phyloP scores from a whole-genome alignment of 345 rosid species.

The Populus alba region DNA sequence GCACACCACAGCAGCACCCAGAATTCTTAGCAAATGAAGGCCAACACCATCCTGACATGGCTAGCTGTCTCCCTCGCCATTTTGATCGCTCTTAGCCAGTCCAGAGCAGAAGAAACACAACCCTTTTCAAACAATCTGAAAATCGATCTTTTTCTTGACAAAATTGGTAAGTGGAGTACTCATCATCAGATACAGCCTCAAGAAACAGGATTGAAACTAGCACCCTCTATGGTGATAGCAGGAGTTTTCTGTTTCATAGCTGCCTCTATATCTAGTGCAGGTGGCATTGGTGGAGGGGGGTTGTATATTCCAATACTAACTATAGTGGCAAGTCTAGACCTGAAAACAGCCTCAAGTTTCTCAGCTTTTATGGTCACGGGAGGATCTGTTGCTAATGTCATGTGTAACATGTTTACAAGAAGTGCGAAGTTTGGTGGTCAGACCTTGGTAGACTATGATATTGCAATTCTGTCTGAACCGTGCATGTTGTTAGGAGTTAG shows the following conservation, averaged over 20 bases:
- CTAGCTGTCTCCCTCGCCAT: slow-evolving; percentile 25
- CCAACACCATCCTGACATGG: neutral
- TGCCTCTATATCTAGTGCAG: slow-evolving; percentile 81
- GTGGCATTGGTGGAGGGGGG: slow-evolving; percentile 93
- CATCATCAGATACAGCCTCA: slow-evolving; percentile 23
- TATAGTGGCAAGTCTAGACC: slow-evolving; percentile 64
- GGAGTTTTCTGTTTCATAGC: slow-evolving; percentile 65
- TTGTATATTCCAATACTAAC: slow-evolving; percentile 73
- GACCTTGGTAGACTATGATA: slow-evolving; percentile 58
- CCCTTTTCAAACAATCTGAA: slow-evolving; percentile 16
- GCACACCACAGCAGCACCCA: neutral
- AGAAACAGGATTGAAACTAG: slow-evolving; percentile 29
- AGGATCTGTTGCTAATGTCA: slow-evolving; percentile 74
- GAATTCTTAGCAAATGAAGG: slow-evolving; percentile 9
- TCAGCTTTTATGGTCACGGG: slow-evolving; percentile 96
- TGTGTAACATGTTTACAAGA: slow-evolving; percentile 41
- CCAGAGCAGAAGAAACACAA: slow-evolving; percentile 24
- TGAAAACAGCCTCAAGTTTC: slow-evolving; percentile 72
- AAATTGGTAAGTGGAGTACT: slow-evolving; percentile 37
- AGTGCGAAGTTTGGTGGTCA: slow-evolving; percentile 43
- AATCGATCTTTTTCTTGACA: slow-evolving; percentile 19
- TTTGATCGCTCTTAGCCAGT: slow-evolving; percentile 19
- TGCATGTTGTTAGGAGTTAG: slow-evolving; percentile 87
- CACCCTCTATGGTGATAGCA: slow-evolving; percentile 42
- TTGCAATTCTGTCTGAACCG: slow-evolving; percentile 79